Conservation (phyloP, 2,329 filamentous ascomycete species). For the Cytospora piceae region DNA sequence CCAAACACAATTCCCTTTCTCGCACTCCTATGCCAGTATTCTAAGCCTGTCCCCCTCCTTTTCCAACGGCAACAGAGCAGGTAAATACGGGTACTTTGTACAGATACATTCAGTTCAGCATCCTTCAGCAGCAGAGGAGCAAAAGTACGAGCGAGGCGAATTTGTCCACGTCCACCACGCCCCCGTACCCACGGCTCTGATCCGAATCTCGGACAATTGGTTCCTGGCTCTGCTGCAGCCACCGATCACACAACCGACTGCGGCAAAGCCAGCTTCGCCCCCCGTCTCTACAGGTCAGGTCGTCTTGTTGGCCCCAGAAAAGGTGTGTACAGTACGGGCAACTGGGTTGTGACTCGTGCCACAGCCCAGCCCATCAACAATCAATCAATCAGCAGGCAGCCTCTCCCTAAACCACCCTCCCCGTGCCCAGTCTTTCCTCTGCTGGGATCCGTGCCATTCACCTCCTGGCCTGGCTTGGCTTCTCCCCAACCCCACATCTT, state of each 20-base stretch:
- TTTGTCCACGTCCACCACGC: not conserved
- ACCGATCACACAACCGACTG: conserved; percentile 12
- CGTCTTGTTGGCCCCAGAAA: conserved; percentile 18
- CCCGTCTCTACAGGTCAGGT: conserved; percentile 7
- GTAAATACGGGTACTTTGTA: conserved; percentile 19
- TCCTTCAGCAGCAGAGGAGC: not conserved
- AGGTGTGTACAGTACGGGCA: conserved; percentile 18
- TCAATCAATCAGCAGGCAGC: conserved; percentile 21
- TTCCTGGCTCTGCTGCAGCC: conserved; percentile 8
- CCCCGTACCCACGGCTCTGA: not conserved
- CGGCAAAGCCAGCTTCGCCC: conserved; percentile 20
- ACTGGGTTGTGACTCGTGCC: conserved; percentile 21
- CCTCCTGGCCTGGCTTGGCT: conserved; percentile 15
- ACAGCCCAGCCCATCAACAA: conserved; percentile 14
- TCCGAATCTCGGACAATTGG: conserved; percentile 15
- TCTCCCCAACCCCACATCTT: conserved; percentile 19
- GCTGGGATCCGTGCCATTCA: conserved; percentile 14
- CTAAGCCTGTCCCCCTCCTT: conserved; percentile 6
- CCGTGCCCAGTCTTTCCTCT: conserved; percentile 19
- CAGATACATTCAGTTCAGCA: not conserved
- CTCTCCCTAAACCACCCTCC: conserved; percentile 8
- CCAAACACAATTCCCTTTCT: not conserved
- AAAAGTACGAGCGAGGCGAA: conserved; percentile 5
- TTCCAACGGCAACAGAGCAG: conserved; percentile 9
- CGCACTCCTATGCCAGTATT: conserved; percentile 12